Evolutionary conservation across 805 yeast species (phyloP), one percentile per base, ranked within the genome.

Genomic region (Candida yuanshanica): DNA sequence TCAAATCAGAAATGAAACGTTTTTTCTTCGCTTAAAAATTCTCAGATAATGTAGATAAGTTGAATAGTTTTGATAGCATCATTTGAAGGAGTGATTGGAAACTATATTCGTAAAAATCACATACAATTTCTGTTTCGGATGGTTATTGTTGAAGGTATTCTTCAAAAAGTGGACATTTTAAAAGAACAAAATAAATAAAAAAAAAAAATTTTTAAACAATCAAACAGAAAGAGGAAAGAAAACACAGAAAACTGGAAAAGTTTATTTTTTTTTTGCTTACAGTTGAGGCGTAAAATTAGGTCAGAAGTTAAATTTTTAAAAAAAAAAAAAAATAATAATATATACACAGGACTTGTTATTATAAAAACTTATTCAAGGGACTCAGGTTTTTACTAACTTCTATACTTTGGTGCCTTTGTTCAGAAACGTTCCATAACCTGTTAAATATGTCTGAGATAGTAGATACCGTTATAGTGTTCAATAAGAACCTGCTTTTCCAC

Each of bases 11-110:
- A 27, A 27, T 14, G 14, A 14, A n/a, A 14, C 20, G 33, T 29
- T 31, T 31, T 18, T 31, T 50, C 48, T 51, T 53, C 44, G 50
- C 51, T 42, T 34, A 35, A 13, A 33, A 38, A 41, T 43, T 40
- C 48, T 56, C 61, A 53, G 61, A 51, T 56, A 56, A 56, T 56
- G 61, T 56, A 56, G 61, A 56, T 56, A 56, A 56, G 56, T 46
- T 25, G 33, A n/a, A n/a, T 33, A 33, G 31, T 37, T 42, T 35
- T 33, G 25, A 27, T 44, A 45, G 32, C 54, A 51, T 49, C 57
- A 52, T 43, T 31, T 32, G 20, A 27, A 36, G 14, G 17, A 25
- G 20, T 21, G 13, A 11, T 6, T 29, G 33, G 11, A 9, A 23
- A 9, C 25, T 10, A 4, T 17, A 16, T 8, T 5, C 4, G 14